Evolutionary conservation across 2,329 filamentous ascomycete genomes (phyloP).

Genomic region (Hypoxylon sp.): DNA sequence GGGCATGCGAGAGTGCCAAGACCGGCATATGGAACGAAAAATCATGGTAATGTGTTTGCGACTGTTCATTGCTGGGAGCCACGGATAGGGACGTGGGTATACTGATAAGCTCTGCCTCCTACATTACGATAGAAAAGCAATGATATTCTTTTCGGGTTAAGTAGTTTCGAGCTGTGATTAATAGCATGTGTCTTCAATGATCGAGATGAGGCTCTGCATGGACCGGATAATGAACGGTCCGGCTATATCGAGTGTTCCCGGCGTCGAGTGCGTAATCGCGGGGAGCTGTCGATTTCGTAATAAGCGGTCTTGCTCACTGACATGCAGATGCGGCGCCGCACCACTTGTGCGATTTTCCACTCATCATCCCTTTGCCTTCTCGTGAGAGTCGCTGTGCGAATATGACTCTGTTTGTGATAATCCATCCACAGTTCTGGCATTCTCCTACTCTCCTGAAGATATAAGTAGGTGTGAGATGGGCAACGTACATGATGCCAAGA

Average conservation of each 20-base stretch:
- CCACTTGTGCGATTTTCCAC: not conserved
- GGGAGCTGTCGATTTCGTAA: not conserved
- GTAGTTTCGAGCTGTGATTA: not conserved
- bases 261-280: not conserved
- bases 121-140: conserved; percentile 37
- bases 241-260: not conserved
- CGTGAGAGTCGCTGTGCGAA: not conserved
- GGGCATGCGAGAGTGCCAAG: conserved; percentile 32
- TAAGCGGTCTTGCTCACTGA: not conserved
- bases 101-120: conserved; percentile 24
- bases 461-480: not conserved
- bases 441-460: not conserved
- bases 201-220: conserved; percentile 3
- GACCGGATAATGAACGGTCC: not conserved
- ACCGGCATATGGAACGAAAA: conserved; percentile 35
- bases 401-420: not conserved
- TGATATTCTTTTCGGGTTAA: conserved; percentile 22
- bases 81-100: conserved; percentile 20
- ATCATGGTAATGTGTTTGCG: conserved; percentile 21
- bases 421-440: not conserved
- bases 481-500: not conserved
- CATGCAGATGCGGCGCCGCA: not conserved
- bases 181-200: conserved; percentile 1
- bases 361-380: not conserved
- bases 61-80: conserved; percentile 30